phyloP scores from a whole-genome alignment of 2,329 filamentous ascomycete species.

The Sclerotinia spermophila region DNA sequence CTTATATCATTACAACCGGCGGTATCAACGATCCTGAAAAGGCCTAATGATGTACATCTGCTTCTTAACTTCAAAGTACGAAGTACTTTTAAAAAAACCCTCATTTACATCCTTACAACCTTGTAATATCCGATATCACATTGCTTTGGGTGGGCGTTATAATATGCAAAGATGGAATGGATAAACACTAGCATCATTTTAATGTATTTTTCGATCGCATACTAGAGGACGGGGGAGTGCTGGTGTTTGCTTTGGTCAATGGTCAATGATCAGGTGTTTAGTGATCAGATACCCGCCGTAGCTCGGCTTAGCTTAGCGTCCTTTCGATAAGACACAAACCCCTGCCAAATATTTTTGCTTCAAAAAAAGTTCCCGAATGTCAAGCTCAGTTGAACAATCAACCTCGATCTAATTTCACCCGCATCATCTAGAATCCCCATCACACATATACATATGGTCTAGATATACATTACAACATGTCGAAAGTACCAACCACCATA shows the following conservation, averaged over 20 bases:
- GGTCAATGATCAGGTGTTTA: conserved; percentile 3
- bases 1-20: conserved; percentile 66
- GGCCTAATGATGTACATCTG: conserved; percentile 38
- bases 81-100: neutral
- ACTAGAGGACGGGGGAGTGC: neutral
- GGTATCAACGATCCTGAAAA: conserved; percentile 67
- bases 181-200: conserved; percentile 2
- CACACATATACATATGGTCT: neutral
- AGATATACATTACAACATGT: conserved; percentile 20
- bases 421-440: neutral
- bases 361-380: conserved; percentile 18
- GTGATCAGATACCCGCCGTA: conserved; percentile 2
- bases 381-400: conserved; percentile 8
- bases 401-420: neutral
- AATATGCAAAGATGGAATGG: neutral
- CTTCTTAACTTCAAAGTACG: neutral
- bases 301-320: conserved; percentile 23
- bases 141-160: neutral
- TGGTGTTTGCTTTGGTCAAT: conserved; percentile 14
- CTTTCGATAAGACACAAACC: conserved; percentile 34
- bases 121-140: neutral
- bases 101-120: neutral
- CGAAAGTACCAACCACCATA: conserved; percentile 24
- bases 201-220: neutral
- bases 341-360: conserved; percentile 21